Base-by-base conservation (phyloP, 1,284 basidiomycete genomes). In the Heterobasidion irregulare region DNA sequence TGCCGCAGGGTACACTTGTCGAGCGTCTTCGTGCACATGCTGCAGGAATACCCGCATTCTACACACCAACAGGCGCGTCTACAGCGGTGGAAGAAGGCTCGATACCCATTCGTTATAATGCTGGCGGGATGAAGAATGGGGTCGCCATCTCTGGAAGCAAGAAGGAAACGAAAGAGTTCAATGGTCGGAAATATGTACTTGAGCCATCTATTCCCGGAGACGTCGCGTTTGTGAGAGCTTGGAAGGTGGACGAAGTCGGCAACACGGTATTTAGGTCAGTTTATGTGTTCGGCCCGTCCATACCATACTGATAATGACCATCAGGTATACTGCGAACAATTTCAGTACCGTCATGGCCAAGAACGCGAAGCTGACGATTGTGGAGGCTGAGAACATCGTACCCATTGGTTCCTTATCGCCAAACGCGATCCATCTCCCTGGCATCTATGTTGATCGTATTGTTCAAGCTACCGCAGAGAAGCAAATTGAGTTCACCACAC, bases 11-110 rank as follows among this genome's bases (percentile, higher is more conserved):
- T 7, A 95, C 93, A 10, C 83, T 99, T 34, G 89, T 90, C 16
- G 96, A 97, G 68, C 86, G 94, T 59, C 79, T 97, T 58, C 84
- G 95, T 36, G 89, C 95, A 5, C 93, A 93, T 57, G 95, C 91
- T 2, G 92, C 93, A 19, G 96, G 96, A 56, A 95, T 97, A 63
- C 96, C 96, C 6, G 95, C 92, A 9, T 95, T 99, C 76, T 99
- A 81, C 73, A 98, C 94, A 5, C 92, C 94, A 5, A 97, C 94
- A 2, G 96, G 95, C 47, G 90, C 89, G n/a, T 82, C 80, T 15
- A 94, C 92, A n/a, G 86, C 89, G 6, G 82, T 94, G 12, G 91
- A 94, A 72, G 77, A 77, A 57, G 88, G 87, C 15, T 68, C 75
- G 3, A 93, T 94, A 65, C 90, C 92, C 35, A 78, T 85, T 60